Conservation (phyloP, 306 rosid genomes). For the Pyrus bretschneideri region DNA sequence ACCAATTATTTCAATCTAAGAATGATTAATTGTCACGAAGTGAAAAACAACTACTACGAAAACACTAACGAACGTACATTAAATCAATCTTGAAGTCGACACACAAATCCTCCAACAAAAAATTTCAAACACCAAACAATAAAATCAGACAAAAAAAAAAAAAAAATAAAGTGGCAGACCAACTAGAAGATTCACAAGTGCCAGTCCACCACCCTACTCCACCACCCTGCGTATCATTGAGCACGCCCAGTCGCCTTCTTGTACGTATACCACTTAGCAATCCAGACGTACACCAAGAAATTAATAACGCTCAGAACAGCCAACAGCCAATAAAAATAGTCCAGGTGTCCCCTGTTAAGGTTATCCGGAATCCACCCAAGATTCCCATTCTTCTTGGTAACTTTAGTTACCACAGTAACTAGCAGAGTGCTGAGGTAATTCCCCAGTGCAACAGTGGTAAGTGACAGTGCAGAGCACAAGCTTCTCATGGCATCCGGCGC, state of each 20-base stretch:
- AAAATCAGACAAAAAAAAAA: not conserved
- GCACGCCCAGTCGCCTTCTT: constrained; percentile 36
- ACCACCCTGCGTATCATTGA: not conserved
- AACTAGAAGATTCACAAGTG: not conserved
- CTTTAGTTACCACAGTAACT: constrained; percentile 49
- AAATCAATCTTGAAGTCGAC: not conserved
- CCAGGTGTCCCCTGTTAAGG: constrained; percentile 78
- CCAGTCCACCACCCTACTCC: not conserved
- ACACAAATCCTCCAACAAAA: not conserved
- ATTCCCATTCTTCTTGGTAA: constrained; percentile 48
- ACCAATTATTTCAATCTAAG: not conserved
- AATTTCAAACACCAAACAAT: not conserved
- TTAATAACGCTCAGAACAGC: constrained; percentile 54
- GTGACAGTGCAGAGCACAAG: constrained; percentile 67
- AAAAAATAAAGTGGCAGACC: not conserved
- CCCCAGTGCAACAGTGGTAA: constrained; percentile 59
- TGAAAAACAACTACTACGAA: not conserved
- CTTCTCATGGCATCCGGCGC: constrained; percentile 94
- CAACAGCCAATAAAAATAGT: constrained; percentile 68
- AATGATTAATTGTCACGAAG: not conserved
- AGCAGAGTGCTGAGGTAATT: constrained; percentile 69
- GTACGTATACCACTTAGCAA: constrained; percentile 57
- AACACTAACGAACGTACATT: not conserved
- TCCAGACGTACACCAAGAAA: constrained; percentile 47
- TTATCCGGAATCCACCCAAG: constrained; percentile 87